Conservation (phyloP, 192 early-diverging fungal species). For the Chytriomyces sp. region DNA sequence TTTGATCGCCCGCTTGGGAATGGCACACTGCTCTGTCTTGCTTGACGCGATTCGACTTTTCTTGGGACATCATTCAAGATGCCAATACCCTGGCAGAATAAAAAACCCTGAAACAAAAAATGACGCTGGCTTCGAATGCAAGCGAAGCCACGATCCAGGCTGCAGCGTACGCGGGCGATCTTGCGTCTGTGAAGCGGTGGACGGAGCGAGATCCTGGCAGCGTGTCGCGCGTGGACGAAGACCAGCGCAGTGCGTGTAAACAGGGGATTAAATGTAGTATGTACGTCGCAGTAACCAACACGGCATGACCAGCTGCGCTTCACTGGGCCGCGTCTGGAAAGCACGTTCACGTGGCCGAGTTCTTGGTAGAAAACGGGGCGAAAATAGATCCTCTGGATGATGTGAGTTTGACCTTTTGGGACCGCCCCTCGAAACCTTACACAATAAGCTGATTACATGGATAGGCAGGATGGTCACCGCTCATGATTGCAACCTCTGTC, state of each 20-base stretch:
- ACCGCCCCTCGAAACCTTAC: neutral
- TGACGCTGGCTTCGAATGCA: too few species aligned
- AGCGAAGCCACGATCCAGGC: slow-evolving; percentile 19
- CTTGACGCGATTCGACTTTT: too few species aligned
- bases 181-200: slow-evolving; percentile 1
- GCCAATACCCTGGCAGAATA: too few species aligned
- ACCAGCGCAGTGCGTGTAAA: slow-evolving; percentile 3
- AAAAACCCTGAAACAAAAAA: too few species aligned
- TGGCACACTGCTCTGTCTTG: too few species aligned
- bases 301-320: slow-evolving; percentile 26
- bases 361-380: slow-evolving; percentile 35
- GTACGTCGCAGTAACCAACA: neutral
- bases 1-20: too few species aligned
- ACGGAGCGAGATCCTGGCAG: neutral
- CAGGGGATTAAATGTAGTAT: neutral
- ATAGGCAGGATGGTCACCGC: slow-evolving; percentile 42
- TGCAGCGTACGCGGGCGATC: slow-evolving; percentile 23
- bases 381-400: slow-evolving; percentile 28
- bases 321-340: slow-evolving; percentile 47
- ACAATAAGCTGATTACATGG: too few species aligned
- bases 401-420: slow-evolving; percentile 6
- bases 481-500: slow-evolving; percentile 43
- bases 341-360: slow-evolving; percentile 17
- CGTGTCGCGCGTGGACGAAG: slow-evolving; percentile 31
- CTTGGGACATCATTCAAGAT: too few species aligned